Percentiles rank a stretch among this genome's conserved stretches.
phyloP scores from a whole-genome alignment of 179 eudicot species.

The Silene noctiflora region DNA sequence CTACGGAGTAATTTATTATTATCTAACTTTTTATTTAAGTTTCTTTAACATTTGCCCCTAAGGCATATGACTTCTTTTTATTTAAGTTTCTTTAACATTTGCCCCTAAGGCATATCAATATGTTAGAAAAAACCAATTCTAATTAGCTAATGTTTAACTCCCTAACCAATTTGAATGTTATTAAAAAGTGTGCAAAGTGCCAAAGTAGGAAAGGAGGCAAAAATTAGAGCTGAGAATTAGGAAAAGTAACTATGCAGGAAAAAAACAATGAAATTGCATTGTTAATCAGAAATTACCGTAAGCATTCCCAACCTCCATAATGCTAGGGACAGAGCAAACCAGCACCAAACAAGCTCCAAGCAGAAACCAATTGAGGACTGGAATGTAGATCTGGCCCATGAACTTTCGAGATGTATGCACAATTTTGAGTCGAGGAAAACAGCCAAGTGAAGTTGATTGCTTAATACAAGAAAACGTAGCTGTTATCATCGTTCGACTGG shows the following conservation, averaged over 20 bases:
- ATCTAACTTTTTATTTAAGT: too few relatives aligned
- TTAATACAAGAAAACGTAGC: constrained; percentile 97
- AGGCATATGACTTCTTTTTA: too few relatives aligned
- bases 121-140: neutral
- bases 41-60: too few relatives aligned
- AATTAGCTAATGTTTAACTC: neutral
- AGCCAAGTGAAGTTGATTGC: constrained; percentile 92
- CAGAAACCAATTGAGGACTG: constrained; percentile 96
- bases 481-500: constrained; percentile 94
- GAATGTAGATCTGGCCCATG: constrained; percentile 98
- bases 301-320: constrained; percentile 89
- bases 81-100: too few relatives aligned
- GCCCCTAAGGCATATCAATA: too few relatives aligned
- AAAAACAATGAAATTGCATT: constrained; percentile 4
- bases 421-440: constrained; percentile 96
- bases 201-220: neutral
- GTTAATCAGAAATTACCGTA: constrained; percentile 55
- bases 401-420: constrained; percentile 94
- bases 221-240: neutral
- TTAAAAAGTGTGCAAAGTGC: too few relatives aligned
- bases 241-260: neutral
- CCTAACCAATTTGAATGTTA: neutral
- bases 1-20: too few relatives aligned
- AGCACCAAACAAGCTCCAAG: constrained; percentile 66
- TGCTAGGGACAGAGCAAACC: constrained; percentile 75